Evolutionary conservation across 257 asterid species (phyloP).

Genomic region (Plectranthus barbatus): DNA sequence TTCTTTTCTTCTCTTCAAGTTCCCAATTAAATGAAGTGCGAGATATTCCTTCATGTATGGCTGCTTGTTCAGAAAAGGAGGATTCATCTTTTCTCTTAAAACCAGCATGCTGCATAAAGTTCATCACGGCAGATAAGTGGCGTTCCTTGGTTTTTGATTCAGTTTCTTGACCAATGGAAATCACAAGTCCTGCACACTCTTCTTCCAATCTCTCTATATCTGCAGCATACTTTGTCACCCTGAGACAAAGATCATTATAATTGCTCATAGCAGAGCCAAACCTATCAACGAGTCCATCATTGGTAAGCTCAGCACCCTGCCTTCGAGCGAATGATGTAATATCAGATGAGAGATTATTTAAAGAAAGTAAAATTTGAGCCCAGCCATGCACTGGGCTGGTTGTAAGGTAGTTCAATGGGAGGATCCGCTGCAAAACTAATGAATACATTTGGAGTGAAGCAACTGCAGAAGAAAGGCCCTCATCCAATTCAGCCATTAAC

Average conservation of each 20-base stretch:
- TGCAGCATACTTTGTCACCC: slow-evolving; percentile 52
- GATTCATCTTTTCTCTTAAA: slow-evolving; percentile 37
- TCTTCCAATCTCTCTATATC: slow-evolving; percentile 81
- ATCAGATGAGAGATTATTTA: slow-evolving; percentile 70
- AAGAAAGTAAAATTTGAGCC: slow-evolving; percentile 78
- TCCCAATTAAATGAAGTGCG: slow-evolving; percentile 24
- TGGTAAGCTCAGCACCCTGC: slow-evolving; percentile 71
- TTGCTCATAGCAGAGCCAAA: slow-evolving; percentile 45
- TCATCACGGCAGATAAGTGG: slow-evolving; percentile 57
- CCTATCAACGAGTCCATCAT: slow-evolving; percentile 35
- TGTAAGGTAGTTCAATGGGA: slow-evolving; percentile 79
- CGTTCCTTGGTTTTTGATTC: slow-evolving; percentile 69
- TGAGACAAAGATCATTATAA: slow-evolving; percentile 73
- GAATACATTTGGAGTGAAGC: slow-evolving; percentile 76
- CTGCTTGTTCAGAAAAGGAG: slow-evolving; percentile 33
- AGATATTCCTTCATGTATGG: slow-evolving; percentile 27
- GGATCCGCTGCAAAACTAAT: slow-evolving; percentile 73
- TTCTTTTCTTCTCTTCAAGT: slow-evolving; percentile 47
- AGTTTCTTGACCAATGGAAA: slow-evolving; percentile 65
- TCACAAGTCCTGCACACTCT: slow-evolving; percentile 55
- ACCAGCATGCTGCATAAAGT: slow-evolving; percentile 47
- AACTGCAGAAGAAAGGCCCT: slow-evolving; percentile 76
- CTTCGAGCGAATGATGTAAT: slow-evolving; percentile 55
- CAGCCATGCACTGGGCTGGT: slow-evolving; percentile 91
- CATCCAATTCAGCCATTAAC: slow-evolving; percentile 63